A percentile compares a stretch with the other conserved stretches of the same genome.
These are phyloP conservation scores for Cordyceps militaris DNA, from an alignment of 2,329 filamentous ascomycete species.

Conservation along the genomic window DNA sequence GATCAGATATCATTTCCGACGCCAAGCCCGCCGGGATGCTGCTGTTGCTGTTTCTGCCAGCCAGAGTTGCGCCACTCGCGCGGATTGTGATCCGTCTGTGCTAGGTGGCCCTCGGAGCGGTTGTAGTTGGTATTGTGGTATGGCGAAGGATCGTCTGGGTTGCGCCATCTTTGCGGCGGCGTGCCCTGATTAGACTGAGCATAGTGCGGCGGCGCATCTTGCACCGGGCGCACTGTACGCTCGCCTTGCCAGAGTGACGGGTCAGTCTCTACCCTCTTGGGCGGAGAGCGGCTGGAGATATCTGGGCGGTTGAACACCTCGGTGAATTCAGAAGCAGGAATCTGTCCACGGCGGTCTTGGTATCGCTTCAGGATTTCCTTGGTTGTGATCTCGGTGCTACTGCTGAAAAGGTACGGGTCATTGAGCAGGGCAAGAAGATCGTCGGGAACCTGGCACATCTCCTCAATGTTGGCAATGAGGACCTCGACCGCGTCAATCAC, in stretches of 20 bases:
- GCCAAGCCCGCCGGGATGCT: slow-evolving; percentile 43
- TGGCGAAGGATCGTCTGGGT: slow-evolving; percentile 39
- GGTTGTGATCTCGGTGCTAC: slow-evolving; percentile 79
- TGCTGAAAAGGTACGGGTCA: slow-evolving; percentile 75
- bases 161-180: slow-evolving; percentile 43
- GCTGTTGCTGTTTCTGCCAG: slow-evolving; percentile 28
- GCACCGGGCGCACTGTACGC: slow-evolving; percentile 72
- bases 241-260: slow-evolving; percentile 78
- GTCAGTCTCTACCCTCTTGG: slow-evolving; percentile 74
- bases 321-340: slow-evolving; percentile 54
- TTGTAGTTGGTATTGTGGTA: slow-evolving; percentile 38
- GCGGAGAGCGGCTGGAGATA: slow-evolving; percentile 48
- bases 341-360: slow-evolving; percentile 61
- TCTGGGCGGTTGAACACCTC: slow-evolving; percentile 51
- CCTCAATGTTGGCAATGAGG: slow-evolving; percentile 87
- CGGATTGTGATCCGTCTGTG: slow-evolving; percentile 34
- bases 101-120: slow-evolving; percentile 34
- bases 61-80: slow-evolving; percentile 53
- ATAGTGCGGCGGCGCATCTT: slow-evolving; percentile 31
- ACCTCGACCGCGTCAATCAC: slow-evolving; percentile 90
- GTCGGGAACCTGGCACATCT: slow-evolving; percentile 95
- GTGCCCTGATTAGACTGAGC: slow-evolving; percentile 35
- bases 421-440: slow-evolving; percentile 81
- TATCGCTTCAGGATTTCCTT: slow-evolving; percentile 96
- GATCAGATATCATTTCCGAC: slow-evolving; percentile 38